A percentile compares a stretch with the other conserved stretches of the same genome.
Evolutionary conservation across 2,329 filamentous ascomycete genomes (phyloP).

Genomic region (Verruconis gallopava): DNA sequence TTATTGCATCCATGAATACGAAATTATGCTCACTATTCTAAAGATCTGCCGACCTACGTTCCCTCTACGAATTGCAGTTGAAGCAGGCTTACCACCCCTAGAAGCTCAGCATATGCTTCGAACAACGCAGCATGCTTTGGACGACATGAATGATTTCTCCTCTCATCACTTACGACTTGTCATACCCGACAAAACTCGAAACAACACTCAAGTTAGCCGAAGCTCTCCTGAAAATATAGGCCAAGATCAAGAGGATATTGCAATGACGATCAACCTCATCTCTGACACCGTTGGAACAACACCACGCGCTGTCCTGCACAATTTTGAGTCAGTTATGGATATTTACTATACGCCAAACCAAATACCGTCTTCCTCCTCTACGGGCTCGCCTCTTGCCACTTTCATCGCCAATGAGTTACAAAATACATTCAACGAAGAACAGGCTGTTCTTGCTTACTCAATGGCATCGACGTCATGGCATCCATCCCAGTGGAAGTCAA

Average conservation of each 20-base stretch:
- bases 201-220: slow-evolving; percentile 15
- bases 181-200: slow-evolving; percentile 31
- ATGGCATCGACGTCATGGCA: slow-evolving; percentile 35
- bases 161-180: slow-evolving; percentile 69
- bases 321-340: slow-evolving; percentile 58
- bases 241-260: slow-evolving; percentile 36
- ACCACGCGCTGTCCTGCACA: slow-evolving; percentile 50
- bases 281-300: slow-evolving; percentile 42
- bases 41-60: slow-evolving; percentile 83
- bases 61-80: slow-evolving; percentile 68
- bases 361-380: slow-evolving; percentile 52
- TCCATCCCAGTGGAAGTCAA: slow-evolving; percentile 40
- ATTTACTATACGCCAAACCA: slow-evolving; percentile 63
- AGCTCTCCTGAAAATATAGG: slow-evolving; percentile 21
- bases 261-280: slow-evolving; percentile 58
- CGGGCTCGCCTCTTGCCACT: slow-evolving; percentile 59
- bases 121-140: slow-evolving; percentile 73
- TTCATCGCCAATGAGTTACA: slow-evolving; percentile 71
- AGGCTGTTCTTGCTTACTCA: slow-evolving; percentile 53
- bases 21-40: no score
- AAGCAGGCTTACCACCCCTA: slow-evolving; percentile 52
- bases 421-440: slow-evolving; percentile 73
- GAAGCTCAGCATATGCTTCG: slow-evolving; percentile 64
- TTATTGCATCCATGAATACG: not conserved
- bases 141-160: slow-evolving; percentile 76